Evolutionary conservation across 345 rosid genomes (phyloP), one percentile per base, ranked within the genome.

Genomic region (Sisymbrium irio): DNA sequence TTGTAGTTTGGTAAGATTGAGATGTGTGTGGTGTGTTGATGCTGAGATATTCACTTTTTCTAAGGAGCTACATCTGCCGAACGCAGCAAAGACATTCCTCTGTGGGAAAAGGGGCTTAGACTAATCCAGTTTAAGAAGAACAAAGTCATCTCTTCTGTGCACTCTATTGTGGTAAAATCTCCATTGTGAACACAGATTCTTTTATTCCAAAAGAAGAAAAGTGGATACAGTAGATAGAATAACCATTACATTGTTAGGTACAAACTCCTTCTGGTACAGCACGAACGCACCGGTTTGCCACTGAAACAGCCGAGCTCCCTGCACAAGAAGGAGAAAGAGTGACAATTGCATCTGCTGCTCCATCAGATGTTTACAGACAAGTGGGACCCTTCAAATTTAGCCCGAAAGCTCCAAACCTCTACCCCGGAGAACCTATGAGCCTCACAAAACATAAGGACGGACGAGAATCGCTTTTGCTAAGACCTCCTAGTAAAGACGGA

Each of bases 1-100:
- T 51, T 36, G 9, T 62, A n/a, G 69, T n/a, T 61, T 41, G 37
- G 14, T 6, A 32, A 61, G 20, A 40, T 46, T 71, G 67, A 77
- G 62, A 65, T 46, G 74, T 84, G 81, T 85, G 73, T 81, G 87
- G 83, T 85, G 83, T 85, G 88, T 92, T 89, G 97, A 95, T 95
- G 84, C 77, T 82, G 92, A 82, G 89, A 92, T 80, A 90, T 87
- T 90, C 93, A 90, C 96, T 85, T 90, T 83, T 83, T 85, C 96
- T 92, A 95, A 92, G 99, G 99, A 87, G 82, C 91, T 90, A 82
- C 97, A 87, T 90, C 89, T 95, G 88, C 91, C 91, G 96, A 88
- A 95, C 99, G 97, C 99, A 92, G 97, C 91, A 90, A 85, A 85
- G 97, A 92, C 71, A 82, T 88, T 80, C 90, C 99, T 74, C 89